Base-by-base conservation (phyloP, 2,329 filamentous ascomycete genomes). In the Chrysoporthe puriensis region DNA sequence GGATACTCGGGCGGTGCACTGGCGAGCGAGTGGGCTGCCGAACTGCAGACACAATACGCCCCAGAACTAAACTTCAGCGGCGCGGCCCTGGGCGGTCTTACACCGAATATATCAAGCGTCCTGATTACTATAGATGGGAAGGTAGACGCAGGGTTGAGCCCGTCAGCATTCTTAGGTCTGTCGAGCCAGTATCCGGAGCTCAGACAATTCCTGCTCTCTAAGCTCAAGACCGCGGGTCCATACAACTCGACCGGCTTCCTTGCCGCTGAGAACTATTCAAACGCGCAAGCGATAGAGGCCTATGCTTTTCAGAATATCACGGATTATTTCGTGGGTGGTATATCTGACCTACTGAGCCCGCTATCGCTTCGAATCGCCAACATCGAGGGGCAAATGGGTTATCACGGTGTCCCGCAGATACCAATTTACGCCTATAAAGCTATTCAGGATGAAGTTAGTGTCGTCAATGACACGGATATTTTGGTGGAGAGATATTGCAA, bases 1-100 rank as follows among this genome's bases (percentile, higher is more conserved):
- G 86, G 86, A 0, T 88, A 87, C 72, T 86, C 83, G 0, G 86
- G 86, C 2, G 86, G 86, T 4, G 80, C 81, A 1, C 70, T 87
- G 21, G 84, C 85, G 0, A 82, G 77, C 2, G 83, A 83, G 42
- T 85, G 81, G 78, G 85, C 85, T 0, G 81, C 83, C 18, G 84
- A 87, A 62, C 73, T 87, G 32, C 83, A 85, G 56, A 76, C 78
- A 0, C 75, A 76, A 4, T 88, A 88, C 69, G 85, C 86, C 0
- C 84, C 85, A 0, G 84, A 86, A 50, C 73, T 88, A 5, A 74
- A 77, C 2, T 78, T 88, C 43, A 76, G 76, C 0, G 85, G 84
- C 2, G 81, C 79, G 1, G 85, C 83, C 0, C 70, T 87, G 0
- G 85, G 85, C 3, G 85, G 85, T 0, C 69, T 83, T 4, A 78